These are phyloP conservation scores for Miscanthus lutarioriparius DNA, from an alignment of 176 grass and related monocot species.

Conservation along the genomic window DNA sequence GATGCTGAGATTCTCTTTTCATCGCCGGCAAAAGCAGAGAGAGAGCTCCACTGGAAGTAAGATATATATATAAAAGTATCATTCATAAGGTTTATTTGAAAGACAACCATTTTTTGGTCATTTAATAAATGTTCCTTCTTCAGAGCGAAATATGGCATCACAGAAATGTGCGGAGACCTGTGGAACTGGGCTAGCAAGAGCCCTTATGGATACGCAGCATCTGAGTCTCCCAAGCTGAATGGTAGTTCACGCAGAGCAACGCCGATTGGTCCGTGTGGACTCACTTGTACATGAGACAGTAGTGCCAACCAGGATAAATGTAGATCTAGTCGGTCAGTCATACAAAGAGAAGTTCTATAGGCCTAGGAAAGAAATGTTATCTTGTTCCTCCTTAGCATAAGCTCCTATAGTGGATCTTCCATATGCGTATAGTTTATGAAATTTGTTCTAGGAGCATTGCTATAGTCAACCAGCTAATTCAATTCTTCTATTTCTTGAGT, in stretches of 20 bases:
- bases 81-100: background rate
- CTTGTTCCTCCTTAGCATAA: constrained; percentile 35
- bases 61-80: constrained; percentile 8
- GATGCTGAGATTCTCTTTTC: constrained; percentile 94
- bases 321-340: constrained; percentile 49
- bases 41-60: constrained; percentile 93
- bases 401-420: constrained; percentile 25
- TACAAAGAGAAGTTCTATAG: constrained; percentile 39
- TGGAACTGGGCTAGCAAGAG: constrained; percentile 97
- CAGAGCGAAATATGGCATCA: constrained; percentile 78
- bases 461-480: constrained; percentile 36
- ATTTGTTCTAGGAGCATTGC: constrained; percentile 33
- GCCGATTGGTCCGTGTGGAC: constrained; percentile 9
- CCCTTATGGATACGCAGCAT: constrained; percentile 62
- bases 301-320: constrained; percentile 37
- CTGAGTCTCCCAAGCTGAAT: constrained; percentile 62
- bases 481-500: constrained; percentile 44
- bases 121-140: constrained; percentile 26
- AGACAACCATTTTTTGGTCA: background rate
- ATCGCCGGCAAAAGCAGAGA: constrained; percentile 81
- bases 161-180: constrained; percentile 86
- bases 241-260: constrained; percentile 43
- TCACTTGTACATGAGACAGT: constrained; percentile 50
- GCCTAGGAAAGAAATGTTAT: constrained; percentile 39
- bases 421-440: constrained; percentile 33